Percentiles rank a stretch among this genome's conserved stretches.
Evolutionary conservation across 257 asterid genomes (phyloP).

Genomic region (Gynochthodes officinalis): DNA sequence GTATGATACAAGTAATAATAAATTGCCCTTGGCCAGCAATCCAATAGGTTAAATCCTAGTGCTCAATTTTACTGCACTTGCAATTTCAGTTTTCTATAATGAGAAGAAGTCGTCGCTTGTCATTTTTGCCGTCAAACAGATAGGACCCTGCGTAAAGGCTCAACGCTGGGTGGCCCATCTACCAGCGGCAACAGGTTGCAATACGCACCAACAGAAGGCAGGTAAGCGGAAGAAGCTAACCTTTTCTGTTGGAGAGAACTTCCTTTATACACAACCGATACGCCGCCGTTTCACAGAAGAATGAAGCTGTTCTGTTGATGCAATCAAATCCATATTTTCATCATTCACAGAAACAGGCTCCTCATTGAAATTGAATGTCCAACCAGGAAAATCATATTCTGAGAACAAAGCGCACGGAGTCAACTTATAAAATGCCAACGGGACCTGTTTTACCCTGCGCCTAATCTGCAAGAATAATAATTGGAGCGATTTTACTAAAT

Average conservation of each 20-base stretch:
- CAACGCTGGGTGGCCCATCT: neutral
- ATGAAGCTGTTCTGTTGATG: conserved; percentile 21
- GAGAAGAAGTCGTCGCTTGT: neutral
- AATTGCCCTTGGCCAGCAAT: neutral
- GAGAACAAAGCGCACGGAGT: conserved; percentile 69
- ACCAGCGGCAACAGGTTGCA: neutral
- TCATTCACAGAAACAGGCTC: conserved; percentile 6
- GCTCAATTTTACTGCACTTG: neutral
- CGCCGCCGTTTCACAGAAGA: conserved; percentile 47
- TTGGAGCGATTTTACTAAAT: neutral
- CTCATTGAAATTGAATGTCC: conserved; percentile 56
- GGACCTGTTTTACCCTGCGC: conserved; percentile 87
- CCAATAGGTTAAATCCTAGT: neutral
- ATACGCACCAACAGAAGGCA: neutral
- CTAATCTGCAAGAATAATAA: conserved; percentile 53
- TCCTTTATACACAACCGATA: conserved; percentile 11
- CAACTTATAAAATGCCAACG: conserved; percentile 77
- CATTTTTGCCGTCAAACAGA: neutral
- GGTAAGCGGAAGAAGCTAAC: neutral
- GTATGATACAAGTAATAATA: neutral
- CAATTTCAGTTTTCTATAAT: neutral
- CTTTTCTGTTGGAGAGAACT: neutral
- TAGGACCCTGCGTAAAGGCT: too few species aligned
- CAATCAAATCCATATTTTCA: neutral
- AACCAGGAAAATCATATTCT: conserved; percentile 72